phyloP scores from a whole-genome alignment of 768 basidiomycete genomes.

The Suillus weaverae region DNA sequence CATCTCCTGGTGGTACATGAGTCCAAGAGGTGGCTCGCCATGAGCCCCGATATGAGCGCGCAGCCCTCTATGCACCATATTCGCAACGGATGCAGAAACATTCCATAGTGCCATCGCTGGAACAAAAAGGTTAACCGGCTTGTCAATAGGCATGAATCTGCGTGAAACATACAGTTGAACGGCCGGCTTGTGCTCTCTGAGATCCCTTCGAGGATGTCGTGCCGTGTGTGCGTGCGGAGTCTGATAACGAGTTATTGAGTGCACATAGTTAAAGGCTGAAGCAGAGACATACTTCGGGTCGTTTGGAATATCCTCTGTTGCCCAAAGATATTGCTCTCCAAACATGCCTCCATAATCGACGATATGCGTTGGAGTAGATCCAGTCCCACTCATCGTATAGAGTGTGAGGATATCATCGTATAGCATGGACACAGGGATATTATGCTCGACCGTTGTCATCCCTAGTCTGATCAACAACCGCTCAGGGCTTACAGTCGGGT shows the following conservation, averaged over 20 bases:
- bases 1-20: conserved; percentile 81
- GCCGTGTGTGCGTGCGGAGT: conserved; percentile 61
- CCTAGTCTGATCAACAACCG: conserved; percentile 36
- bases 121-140: conserved; percentile 1
- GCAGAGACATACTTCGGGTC: conserved; percentile 56
- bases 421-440: conserved; percentile 61
- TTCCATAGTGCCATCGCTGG: conserved; percentile 68
- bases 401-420: conserved; percentile 68
- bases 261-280: background rate
- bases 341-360: conserved; percentile 75
- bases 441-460: conserved; percentile 77
- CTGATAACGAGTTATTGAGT: conserved; percentile 33
- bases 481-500: background rate
- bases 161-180: conserved; percentile 45
- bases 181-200: conserved; percentile 65
- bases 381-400: conserved; percentile 67
- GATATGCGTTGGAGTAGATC: conserved; percentile 70
- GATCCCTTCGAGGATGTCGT: conserved; percentile 60
- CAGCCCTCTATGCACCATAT: conserved; percentile 66
- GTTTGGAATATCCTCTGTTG: conserved; percentile 60
- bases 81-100: conserved; percentile 64
- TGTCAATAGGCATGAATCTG: background rate
- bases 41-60: conserved; percentile 71
- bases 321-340: conserved; percentile 73
- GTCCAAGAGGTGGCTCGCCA: conserved; percentile 68